Conservation (phyloP, 306 rosid species). For the Cicer chorassanicum region DNA sequence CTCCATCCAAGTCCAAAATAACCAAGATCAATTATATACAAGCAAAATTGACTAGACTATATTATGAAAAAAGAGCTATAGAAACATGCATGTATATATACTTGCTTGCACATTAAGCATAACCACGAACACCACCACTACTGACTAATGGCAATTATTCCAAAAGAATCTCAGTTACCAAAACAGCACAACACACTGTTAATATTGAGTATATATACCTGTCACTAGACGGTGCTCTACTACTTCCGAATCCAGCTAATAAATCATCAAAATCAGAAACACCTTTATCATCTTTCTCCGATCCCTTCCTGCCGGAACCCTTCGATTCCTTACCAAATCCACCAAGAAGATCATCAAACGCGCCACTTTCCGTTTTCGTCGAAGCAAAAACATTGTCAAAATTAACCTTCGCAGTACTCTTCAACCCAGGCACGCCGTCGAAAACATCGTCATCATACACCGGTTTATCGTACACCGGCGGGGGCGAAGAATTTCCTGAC, state of each 20-base stretch:
- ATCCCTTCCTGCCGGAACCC: constrained; percentile 52
- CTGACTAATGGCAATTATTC: constrained; percentile 37
- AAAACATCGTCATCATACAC: constrained; percentile 91
- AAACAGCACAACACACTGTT: neutral
- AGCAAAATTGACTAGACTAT: constrained; percentile 16
- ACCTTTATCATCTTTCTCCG: constrained; percentile 59
- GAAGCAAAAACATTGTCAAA: constrained; percentile 67
- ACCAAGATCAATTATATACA: neutral
- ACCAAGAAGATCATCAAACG: constrained; percentile 82
- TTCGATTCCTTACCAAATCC: constrained; percentile 78
- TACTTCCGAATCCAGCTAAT: constrained; percentile 77
- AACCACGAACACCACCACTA: constrained; percentile 8
- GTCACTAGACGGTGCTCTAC: constrained; percentile 51
- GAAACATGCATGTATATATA: constrained; percentile 7
- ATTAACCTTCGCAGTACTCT: constrained; percentile 62
- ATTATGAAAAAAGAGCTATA: neutral
- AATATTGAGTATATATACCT: constrained; percentile 73
- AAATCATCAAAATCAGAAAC: constrained; percentile 73
- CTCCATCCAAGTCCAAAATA: constrained; percentile 33
- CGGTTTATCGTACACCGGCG: constrained; percentile 79
- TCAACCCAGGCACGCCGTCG: constrained; percentile 82
- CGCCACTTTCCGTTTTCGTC: constrained; percentile 52
- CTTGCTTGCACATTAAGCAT: constrained; percentile 29
- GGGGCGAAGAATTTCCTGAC: constrained; percentile 59
- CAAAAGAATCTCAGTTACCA: constrained; percentile 34